Conservation (phyloP, 768 basidiomycete genomes). For the Serendipita sp. region DNA sequence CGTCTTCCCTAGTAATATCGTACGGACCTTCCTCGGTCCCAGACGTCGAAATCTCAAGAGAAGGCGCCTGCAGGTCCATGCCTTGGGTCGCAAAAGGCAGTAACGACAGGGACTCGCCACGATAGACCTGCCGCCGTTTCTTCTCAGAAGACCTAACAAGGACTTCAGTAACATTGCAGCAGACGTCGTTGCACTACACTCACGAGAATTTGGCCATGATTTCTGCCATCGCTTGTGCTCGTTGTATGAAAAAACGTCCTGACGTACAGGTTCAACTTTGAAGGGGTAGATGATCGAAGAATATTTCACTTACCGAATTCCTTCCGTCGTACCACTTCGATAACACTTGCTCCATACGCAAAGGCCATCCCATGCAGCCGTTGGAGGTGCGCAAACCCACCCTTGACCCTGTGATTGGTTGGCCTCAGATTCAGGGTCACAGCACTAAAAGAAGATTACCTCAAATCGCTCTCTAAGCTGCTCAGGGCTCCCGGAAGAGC, state of each 20-base stretch:
- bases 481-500: conserved; percentile 51
- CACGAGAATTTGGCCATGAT: conserved; percentile 80
- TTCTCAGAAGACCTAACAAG: conserved; percentile 49
- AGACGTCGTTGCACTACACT: conserved; percentile 18
- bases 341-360: conserved; percentile 79
- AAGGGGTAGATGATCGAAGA: background rate
- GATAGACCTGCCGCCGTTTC: conserved; percentile 72
- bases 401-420: conserved; percentile 27
- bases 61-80: conserved; percentile 67
- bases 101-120: conserved; percentile 67
- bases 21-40: conserved; percentile 49
- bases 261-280: conserved; percentile 7
- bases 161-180: background rate
- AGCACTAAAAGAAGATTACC: conserved; percentile 14
- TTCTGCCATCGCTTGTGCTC: conserved; percentile 67
- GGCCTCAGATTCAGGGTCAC: background rate
- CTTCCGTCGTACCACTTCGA: conserved; percentile 81
- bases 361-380: conserved; percentile 81
- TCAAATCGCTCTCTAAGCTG: conserved; percentile 53
- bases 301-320: conserved; percentile 53
- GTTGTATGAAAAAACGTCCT: conserved; percentile 70
- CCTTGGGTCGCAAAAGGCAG: conserved; percentile 75
- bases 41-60: conserved; percentile 61
- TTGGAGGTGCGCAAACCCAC: conserved; percentile 80
- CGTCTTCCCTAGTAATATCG: conserved; percentile 48